Evolutionary conservation across 1,284 basidiomycete species (phyloP), one percentile per base, ranked within the genome.

Genomic region (Pyrrhoderma noxium): DNA sequence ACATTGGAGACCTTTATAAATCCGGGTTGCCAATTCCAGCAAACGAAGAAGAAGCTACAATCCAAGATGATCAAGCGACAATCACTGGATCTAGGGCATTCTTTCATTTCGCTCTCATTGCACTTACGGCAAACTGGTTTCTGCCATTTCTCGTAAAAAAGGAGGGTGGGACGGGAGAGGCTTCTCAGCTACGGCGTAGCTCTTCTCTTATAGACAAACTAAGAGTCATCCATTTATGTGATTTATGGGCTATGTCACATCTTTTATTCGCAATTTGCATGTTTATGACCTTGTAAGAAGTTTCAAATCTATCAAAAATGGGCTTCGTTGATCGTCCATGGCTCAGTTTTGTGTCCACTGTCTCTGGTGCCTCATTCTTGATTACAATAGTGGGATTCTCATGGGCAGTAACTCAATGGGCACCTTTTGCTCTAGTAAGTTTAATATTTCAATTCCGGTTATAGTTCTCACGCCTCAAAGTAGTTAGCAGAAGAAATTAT

Each of bases 1-100:
- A 93, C 69, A 78, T 95, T 45, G 86, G 87, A 9, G 92, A 94
- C 60, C 76, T 94, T 11, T 82, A 95, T 72, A 86, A 83, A 58
- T 70, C 69, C 2, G 65, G 73, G 0, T 70, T 69, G 3, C 65
- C 69, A 18, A 54, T 66, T 0, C 61, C 70, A 7, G 61, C 63
- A 53, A 61, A 62, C 39, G 61, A 66, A 50, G 67, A 68, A 35
- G 56, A 56, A 49, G 60, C 67, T 5, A 60, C 63, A 3, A 56
- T 58, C 1, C 65, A 79, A 22, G 77, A 84, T 39, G 73, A 72
- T 8, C 80, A 88, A 60, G 84, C 87, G 0, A 90, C 87, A 0
- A 80, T 93, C 2, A 75, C 88, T 1, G 94, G 93, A 16, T 85
- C 91, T 1, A 77, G 85, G 16, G 90, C 93, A 0, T 71, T 96